These are phyloP conservation scores for Beauveria varroae DNA, from an alignment of 2,329 filamentous ascomycete species.

Conservation along the genomic window DNA sequence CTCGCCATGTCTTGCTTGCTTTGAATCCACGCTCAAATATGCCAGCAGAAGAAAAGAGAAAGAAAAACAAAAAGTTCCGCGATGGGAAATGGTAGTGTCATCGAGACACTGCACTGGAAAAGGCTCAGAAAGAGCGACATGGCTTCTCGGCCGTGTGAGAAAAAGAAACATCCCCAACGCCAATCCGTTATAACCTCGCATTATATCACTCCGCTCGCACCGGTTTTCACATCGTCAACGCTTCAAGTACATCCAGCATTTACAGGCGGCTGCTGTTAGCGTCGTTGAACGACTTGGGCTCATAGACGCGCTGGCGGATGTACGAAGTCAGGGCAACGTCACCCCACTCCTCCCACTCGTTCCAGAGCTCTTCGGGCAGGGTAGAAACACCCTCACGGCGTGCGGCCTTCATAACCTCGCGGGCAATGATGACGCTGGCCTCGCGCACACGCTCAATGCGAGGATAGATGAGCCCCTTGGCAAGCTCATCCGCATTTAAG, in stretches of 20 bases:
- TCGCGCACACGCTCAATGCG: conserved; percentile 86
- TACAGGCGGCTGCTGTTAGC: conserved; percentile 26
- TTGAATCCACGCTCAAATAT: conserved; percentile 7
- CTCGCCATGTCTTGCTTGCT: not conserved
- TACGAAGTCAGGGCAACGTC: conserved; percentile 53
- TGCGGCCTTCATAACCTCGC: conserved; percentile 88
- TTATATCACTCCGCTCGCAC: not conserved
- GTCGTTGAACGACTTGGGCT: conserved; percentile 42
- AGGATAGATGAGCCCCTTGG: conserved; percentile 82
- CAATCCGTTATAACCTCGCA: conserved; percentile 5
- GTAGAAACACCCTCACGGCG: conserved; percentile 71
- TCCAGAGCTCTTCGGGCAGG: conserved; percentile 60
- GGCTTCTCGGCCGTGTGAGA: not conserved
- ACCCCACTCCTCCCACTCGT: conserved; percentile 66
- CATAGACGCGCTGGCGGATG: conserved; percentile 55
- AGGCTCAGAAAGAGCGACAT: not conserved
- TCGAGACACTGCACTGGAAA: not conserved
- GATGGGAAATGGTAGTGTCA: not conserved
- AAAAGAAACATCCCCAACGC: not conserved
- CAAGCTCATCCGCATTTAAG: conserved; percentile 73
- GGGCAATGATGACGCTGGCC: conserved; percentile 76
- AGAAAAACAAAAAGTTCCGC: not conserved
- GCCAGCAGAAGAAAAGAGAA: not conserved
- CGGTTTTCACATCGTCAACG: not conserved
- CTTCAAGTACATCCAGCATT: not conserved